phyloP scores from a whole-genome alignment of 2,329 filamentous ascomycete species.

The Diaporthe ampelina region DNA sequence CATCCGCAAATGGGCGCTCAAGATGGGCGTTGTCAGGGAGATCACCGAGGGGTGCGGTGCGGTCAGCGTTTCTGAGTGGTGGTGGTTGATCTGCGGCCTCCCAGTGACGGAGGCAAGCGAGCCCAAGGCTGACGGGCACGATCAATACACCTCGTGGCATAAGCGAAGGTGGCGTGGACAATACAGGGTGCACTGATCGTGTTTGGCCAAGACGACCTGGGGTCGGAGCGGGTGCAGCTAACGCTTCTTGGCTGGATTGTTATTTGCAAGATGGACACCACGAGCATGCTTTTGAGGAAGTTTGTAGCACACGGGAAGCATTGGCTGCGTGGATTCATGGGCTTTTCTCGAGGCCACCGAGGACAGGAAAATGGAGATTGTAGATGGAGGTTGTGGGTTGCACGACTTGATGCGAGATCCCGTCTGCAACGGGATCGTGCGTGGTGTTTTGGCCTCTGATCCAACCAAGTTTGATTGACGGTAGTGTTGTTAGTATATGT shows the following conservation, averaged over 20 bases:
- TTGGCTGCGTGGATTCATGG: not conserved
- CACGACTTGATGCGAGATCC: conserved; percentile 19
- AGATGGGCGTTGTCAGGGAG: conserved; percentile 64
- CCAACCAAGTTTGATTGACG: not conserved
- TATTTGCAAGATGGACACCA: not conserved
- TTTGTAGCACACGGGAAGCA: not conserved
- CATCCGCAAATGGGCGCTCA: conserved; percentile 70
- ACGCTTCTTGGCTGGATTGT: not conserved
- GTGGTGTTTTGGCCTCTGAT: not conserved
- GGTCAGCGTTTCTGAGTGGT: conserved; percentile 69
- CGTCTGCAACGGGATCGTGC: conserved; percentile 18
- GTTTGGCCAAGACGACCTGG: not conserved
- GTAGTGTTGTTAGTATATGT: conserved; percentile 9
- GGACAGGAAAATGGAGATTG: not conserved
- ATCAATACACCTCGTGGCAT: conserved; percentile 38
- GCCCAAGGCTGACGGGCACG: not conserved
- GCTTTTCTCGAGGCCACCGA: not conserved
- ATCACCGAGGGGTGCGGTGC: conserved; percentile 51
- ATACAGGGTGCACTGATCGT: conserved; percentile 32
- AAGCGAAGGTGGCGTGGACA: conserved; percentile 37
- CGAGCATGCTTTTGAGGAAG: not conserved
- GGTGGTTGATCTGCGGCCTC: conserved; percentile 72
- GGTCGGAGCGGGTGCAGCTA: not conserved
- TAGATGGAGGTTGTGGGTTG: not conserved
- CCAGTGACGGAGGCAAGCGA: conserved; percentile 38